Percentiles rank a stretch among this genome's conserved stretches.
phyloP scores from a whole-genome alignment of 805 yeast genomes.

The Barnettozyma californica region DNA sequence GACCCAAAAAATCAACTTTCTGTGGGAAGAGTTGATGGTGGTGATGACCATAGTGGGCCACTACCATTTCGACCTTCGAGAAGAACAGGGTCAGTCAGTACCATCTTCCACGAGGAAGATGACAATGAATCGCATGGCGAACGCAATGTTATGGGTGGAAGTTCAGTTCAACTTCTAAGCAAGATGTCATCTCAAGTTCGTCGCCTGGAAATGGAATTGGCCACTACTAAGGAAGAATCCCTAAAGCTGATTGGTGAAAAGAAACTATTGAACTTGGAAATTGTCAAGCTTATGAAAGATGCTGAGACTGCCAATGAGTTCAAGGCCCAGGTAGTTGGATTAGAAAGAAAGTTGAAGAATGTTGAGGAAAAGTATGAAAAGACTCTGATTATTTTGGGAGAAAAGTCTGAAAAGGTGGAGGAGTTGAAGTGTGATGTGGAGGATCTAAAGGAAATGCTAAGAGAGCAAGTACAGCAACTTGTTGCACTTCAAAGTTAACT shows the following conservation, averaged over 20 bases:
- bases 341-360: conserved; percentile 33
- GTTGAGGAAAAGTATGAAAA: conserved; percentile 40
- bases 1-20: not conserved
- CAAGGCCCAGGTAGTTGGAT: conserved; percentile 32
- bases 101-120: conserved; percentile 2
- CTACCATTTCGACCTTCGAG: not conserved
- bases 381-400: conserved; percentile 71
- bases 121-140: conserved; percentile 11
- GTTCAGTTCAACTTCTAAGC: conserved; percentile 58
- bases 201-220: conserved; percentile 72
- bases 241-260: conserved; percentile 49
- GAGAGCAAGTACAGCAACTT: conserved; percentile 83
- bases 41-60: not conserved
- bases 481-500: conserved; percentile 48
- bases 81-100: not conserved
- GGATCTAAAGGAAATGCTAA: conserved; percentile 81
- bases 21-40: not conserved
- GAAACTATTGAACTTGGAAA: conserved; percentile 61
- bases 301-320: conserved; percentile 39
- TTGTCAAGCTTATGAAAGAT: conserved; percentile 52
- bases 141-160: conserved; percentile 22
- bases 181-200: conserved; percentile 74
- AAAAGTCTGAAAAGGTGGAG: conserved; percentile 77
- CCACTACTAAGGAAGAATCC: conserved; percentile 59
- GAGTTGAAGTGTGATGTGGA: conserved; percentile 85